Percentiles rank a stretch among this genome's conserved stretches.
These are phyloP conservation scores for Colletotrichum brevisporum DNA, from an alignment of 2,329 filamentous ascomycete species.

Conservation along the genomic window DNA sequence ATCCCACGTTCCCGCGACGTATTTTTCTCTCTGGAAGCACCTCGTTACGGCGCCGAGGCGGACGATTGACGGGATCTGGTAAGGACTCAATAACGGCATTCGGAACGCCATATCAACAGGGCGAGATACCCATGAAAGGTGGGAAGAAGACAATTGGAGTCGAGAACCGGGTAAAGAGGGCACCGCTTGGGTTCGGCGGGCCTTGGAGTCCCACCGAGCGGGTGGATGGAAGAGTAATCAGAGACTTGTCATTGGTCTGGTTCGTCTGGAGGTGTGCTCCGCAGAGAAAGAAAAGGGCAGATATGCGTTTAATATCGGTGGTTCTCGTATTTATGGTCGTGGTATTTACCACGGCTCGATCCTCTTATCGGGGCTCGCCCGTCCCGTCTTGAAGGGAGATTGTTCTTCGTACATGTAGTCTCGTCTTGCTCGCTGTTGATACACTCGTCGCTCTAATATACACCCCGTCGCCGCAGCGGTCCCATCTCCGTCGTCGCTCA, in stretches of 20 bases:
- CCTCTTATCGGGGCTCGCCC: too few relatives aligned
- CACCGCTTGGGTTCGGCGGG: too few relatives aligned
- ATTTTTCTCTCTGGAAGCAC: too few relatives aligned
- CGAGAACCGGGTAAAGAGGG: background rate
- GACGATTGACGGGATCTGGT: background rate
- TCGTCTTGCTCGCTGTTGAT: constrained; percentile 11
- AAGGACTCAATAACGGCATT: background rate
- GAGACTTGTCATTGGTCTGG: constrained; percentile 10
- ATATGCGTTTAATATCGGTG: background rate
- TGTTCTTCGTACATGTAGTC: background rate
- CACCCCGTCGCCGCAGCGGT: background rate
- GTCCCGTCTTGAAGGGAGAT: background rate
- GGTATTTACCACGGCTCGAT: too few relatives aligned
- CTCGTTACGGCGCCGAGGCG: background rate
- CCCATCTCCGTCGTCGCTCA: background rate
- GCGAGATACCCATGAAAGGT: background rate
- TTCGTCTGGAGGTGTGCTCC: background rate
- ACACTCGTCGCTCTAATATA: constrained; percentile 34
- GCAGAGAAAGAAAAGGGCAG: background rate
- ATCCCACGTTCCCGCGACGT: too few relatives aligned
- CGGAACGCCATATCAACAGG: background rate
- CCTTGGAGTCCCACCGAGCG: constrained; percentile 3
- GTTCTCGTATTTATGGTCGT: background rate
- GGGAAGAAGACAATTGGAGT: background rate
- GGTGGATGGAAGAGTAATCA: constrained; percentile 25